These are phyloP conservation scores for Diplodia scrobiculata DNA, from an alignment of 2,329 filamentous ascomycete genomes.

Conservation along the genomic window DNA sequence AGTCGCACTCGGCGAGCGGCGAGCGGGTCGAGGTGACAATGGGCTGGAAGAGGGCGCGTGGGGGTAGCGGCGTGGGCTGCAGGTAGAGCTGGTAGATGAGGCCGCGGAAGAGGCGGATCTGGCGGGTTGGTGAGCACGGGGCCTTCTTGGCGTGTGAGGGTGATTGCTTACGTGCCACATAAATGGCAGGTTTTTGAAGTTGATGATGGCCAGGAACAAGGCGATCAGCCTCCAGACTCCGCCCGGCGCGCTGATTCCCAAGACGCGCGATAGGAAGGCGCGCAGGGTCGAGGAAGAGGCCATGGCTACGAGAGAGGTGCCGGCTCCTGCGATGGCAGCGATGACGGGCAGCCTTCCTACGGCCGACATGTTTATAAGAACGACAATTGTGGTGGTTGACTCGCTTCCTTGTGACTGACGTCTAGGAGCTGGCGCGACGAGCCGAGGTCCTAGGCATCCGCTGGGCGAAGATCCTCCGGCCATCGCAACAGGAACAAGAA, in stretches of 20 bases:
- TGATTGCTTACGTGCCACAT: slow-evolving; percentile 68
- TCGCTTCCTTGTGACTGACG: background rate
- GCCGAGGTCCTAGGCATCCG: slow-evolving; percentile 1
- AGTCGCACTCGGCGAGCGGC: slow-evolving; percentile 77
- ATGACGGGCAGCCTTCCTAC: slow-evolving; percentile 3
- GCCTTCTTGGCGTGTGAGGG: too few relatives aligned
- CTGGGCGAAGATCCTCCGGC: background rate
- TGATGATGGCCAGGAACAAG: slow-evolving; percentile 50
- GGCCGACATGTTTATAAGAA: slow-evolving; percentile 16
- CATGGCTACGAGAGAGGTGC: slow-evolving; percentile 34
- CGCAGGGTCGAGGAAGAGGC: slow-evolving; percentile 35
- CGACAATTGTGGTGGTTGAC: background rate
- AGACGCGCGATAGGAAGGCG: slow-evolving; percentile 34
- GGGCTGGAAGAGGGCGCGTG: slow-evolving; percentile 71
- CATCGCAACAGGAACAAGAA: too few relatives aligned
- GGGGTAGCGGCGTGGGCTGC: slow-evolving; percentile 48
- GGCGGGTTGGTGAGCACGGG: slow-evolving; percentile 4
- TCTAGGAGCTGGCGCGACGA: background rate
- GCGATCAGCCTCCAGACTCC: slow-evolving; percentile 42
- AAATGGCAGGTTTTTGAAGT: slow-evolving; percentile 73
- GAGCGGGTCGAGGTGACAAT: slow-evolving; percentile 67
- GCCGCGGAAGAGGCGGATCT: slow-evolving; percentile 52
- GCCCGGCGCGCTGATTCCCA: slow-evolving; percentile 40
- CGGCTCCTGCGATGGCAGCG: slow-evolving; percentile 18
- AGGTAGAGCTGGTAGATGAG: slow-evolving; percentile 53